A percentile compares a stretch with the other conserved stretches of the same genome.
phyloP scores from a whole-genome alignment of 768 basidiomycete genomes.

The Lyophyllum shimeji region DNA sequence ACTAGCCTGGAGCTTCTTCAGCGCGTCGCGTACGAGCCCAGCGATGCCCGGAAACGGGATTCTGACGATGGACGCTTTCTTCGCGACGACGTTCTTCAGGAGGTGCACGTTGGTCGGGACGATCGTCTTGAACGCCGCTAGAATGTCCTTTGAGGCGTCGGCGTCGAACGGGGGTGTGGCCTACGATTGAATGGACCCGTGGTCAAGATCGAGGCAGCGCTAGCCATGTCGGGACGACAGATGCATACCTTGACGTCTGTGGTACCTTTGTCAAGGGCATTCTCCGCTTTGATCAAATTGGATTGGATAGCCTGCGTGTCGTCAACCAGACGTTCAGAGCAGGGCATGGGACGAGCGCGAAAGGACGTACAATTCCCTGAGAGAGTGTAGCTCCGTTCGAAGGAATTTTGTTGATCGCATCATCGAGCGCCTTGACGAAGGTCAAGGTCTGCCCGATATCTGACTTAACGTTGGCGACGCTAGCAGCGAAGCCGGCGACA shows the following conservation, averaged over 20 bases:
- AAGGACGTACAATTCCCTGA: slow-evolving; percentile 26
- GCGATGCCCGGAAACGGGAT: slow-evolving; percentile 16
- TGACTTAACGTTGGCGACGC: slow-evolving; percentile 7
- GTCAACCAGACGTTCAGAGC: not conserved
- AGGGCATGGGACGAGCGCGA: not conserved
- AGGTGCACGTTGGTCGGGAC: slow-evolving; percentile 17
- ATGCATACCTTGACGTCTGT: slow-evolving; percentile 22
- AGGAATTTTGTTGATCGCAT: slow-evolving; percentile 7
- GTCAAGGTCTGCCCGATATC: slow-evolving; percentile 4
- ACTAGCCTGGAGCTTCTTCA: slow-evolving; percentile 1
- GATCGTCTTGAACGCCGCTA: slow-evolving; percentile 17
- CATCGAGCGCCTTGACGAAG: slow-evolving; percentile 4
- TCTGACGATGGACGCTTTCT: slow-evolving; percentile 24
- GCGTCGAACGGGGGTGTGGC: slow-evolving; percentile 11
- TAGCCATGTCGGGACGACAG: no score
- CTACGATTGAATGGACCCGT: not conserved
- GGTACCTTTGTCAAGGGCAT: slow-evolving; percentile 23
- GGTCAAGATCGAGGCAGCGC: not conserved
- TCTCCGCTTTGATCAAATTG: slow-evolving; percentile 18
- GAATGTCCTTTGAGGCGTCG: slow-evolving; percentile 22
- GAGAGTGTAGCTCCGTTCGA: slow-evolving; percentile 17
- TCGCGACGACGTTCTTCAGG: slow-evolving; percentile 20
- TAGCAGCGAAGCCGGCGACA: slow-evolving; percentile 4
- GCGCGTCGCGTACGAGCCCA: not conserved
- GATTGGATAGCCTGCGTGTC: slow-evolving; percentile 23